Base-by-base conservation (phyloP, 352 stramenopile genomes). In the Pythium rhizo-oryzae region DNA sequence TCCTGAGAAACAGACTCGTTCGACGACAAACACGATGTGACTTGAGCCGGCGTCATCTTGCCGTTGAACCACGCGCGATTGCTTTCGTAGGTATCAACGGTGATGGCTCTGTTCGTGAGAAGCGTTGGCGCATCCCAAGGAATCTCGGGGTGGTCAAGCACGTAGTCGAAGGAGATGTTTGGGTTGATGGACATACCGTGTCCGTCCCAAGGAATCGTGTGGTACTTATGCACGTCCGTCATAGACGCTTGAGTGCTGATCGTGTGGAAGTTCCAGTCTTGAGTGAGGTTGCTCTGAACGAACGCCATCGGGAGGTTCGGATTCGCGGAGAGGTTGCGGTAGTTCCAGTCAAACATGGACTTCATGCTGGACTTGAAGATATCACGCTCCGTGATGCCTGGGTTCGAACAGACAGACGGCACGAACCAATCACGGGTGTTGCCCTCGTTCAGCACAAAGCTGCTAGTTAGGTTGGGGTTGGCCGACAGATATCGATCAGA, bases 371-470 rank as follows among this genome's bases (percentile, higher is more conserved):
- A 57, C 24, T 35, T 57, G 24, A 37, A 57, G 11, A 57, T 57
- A 24, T 57, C 50, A 37, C 50, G 50, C 50, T 33, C 50, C 11
- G 50, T 39, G 15, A 57, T 57, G 8, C 50, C 50, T 16, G 50
- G 50, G 19, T 57, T 57, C 23, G 50, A 30, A 19, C 8, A 57
- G 8, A 57, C 50, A 37, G 19, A 57, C 24, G 50, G 50, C 15
- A 8, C 9, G 21, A 37, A 57, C 50, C 50, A 57, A 25, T 33
- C 21, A 19, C 18, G 18, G 19, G 8, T 11, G 7, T 35, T 37
- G 18, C 50, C 50, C 37, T 57, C 50, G n/a, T 57, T 57, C 18
- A 57, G 50, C 8, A 57, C 19, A 35, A 57, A 57, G 50, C 19
- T 57, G 24, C 50, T 57, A 16, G 50, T 57, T 11, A 57, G 18